These are phyloP conservation scores for Bruguiera parviflora DNA, from an alignment of 345 rosid genomes.

Conservation along the genomic window DNA sequence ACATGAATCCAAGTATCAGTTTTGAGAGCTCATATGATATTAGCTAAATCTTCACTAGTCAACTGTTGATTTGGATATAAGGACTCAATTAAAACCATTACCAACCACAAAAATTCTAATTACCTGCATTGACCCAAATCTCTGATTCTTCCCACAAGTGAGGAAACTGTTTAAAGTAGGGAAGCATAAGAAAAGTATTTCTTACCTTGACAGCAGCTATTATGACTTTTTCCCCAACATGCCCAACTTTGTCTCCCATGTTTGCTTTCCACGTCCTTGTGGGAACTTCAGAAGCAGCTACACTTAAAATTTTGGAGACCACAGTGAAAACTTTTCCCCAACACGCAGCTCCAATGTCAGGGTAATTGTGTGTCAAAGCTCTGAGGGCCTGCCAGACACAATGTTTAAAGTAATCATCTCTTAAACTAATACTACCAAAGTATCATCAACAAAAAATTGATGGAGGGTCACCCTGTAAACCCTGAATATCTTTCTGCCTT, in stretches of 20 bases:
- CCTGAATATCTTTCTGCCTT: too few relatives aligned
- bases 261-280: conserved; percentile 47
- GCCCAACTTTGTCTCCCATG: conserved; percentile 41
- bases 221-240: conserved; percentile 69
- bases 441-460: neutral
- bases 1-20: too few relatives aligned
- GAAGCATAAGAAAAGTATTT: neutral
- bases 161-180: neutral
- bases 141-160: neutral
- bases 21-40: too few relatives aligned
- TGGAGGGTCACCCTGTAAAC: neutral
- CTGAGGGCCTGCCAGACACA: conserved; percentile 63
- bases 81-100: neutral
- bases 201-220: conserved; percentile 73
- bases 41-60: neutral
- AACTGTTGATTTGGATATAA: neutral
- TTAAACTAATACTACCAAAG: neutral
- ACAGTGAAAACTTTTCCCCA: conserved; percentile 61
- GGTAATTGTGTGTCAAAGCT: conserved; percentile 76
- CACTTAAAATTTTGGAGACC: conserved; percentile 47
- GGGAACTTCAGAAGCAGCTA: conserved; percentile 45
- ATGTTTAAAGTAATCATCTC: neutral
- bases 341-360: conserved; percentile 50
- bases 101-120: too few relatives aligned
- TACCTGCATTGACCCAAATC: too few relatives aligned